Base-by-base conservation (phyloP, 345 rosid species). In the Citrus reticulata region DNA sequence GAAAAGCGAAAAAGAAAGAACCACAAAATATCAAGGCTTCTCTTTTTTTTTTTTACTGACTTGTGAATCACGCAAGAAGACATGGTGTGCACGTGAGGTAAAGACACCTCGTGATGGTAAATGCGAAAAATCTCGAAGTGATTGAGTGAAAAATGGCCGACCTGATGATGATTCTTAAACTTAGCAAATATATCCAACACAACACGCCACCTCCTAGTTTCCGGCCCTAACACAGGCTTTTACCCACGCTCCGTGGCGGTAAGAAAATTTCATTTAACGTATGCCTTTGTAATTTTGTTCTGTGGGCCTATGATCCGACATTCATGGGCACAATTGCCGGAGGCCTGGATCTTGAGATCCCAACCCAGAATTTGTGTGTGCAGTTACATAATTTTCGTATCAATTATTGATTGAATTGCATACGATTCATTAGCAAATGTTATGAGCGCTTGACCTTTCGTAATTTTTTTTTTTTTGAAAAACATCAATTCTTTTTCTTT, bases 61-160 rank as follows among this genome's bases (percentile, higher is more conserved):
- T 74, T 74, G 77, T 60, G 58, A 61, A 61, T 74, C 77, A 74
- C 77, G 77, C 77, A 59, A 73, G 5, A 17, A 73, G 60, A 39
- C 35, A 73, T 73, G 68, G 37, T 37, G 57, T 9, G 68, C 77
- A 74, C 77, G 77, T 39, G 69, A 60, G 77, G 25, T 7, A 17
- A 73, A 37, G 10, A 51, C 35, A 40, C 55, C 55, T 25, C 55
- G 77, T 24, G 67, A 73, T 27, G 34, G 29, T 16, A 46, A 46
- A 46, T 46, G 51, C 13, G 51, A 46, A 46, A 46, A 46, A 46
- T 13, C 51, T 13, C 51, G 51, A 46, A 46, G 51, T 46, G 51
- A 46, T 11, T 46, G 30, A 25, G 57, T 40, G 27, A 35, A 59
- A 55, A 22, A 46, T n/a, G 30, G 34, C 6, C 0, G 37, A 32